These are phyloP conservation scores for Ceratobasidium sp. DNA, from an alignment of 1,284 basidiomycete genomes.

Conservation along the genomic window DNA sequence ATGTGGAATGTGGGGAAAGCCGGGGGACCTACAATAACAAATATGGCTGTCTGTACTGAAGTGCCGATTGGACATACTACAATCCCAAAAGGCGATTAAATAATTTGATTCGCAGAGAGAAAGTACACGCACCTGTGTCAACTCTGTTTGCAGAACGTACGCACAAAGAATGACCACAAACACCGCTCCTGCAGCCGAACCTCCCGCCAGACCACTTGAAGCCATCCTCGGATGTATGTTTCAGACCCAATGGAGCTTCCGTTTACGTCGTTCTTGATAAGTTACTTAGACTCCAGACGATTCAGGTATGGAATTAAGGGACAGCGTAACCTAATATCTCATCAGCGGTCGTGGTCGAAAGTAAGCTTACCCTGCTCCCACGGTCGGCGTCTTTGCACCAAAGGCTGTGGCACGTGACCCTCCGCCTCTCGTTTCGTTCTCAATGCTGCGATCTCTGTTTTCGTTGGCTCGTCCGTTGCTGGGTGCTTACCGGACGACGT, in stretches of 20 bases:
- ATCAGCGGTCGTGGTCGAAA: constrained; percentile 19
- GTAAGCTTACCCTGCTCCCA: constrained; percentile 18
- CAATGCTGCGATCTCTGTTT: constrained; percentile 76
- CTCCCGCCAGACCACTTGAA: constrained; percentile 8
- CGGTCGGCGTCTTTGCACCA: constrained; percentile 14
- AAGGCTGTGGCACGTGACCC: not conserved
- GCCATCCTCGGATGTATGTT: constrained; percentile 16
- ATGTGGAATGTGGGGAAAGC: not conserved
- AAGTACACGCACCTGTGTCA: constrained; percentile 55
- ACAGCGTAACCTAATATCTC: constrained; percentile 13
- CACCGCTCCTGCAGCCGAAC: constrained; percentile 33
- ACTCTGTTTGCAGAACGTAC: constrained; percentile 54
- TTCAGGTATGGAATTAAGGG: constrained; percentile 26
- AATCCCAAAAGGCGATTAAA: constrained; percentile 64
- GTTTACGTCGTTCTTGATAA: not conserved
- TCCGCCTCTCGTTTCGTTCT: not conserved
- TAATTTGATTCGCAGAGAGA: constrained; percentile 66
- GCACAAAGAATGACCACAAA: constrained; percentile 49
- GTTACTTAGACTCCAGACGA: not conserved
- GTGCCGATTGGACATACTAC: constrained; percentile 79
- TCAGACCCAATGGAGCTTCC: not conserved
- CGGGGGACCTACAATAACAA: constrained; percentile 74
- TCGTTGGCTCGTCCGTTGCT: constrained; percentile 70
- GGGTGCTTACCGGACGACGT: constrained; percentile 64
- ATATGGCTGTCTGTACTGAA: constrained; percentile 80